These are phyloP conservation scores for Pseudopediastrum boryanum DNA, from an alignment of 139 green algal species.

Conservation along the genomic window DNA sequence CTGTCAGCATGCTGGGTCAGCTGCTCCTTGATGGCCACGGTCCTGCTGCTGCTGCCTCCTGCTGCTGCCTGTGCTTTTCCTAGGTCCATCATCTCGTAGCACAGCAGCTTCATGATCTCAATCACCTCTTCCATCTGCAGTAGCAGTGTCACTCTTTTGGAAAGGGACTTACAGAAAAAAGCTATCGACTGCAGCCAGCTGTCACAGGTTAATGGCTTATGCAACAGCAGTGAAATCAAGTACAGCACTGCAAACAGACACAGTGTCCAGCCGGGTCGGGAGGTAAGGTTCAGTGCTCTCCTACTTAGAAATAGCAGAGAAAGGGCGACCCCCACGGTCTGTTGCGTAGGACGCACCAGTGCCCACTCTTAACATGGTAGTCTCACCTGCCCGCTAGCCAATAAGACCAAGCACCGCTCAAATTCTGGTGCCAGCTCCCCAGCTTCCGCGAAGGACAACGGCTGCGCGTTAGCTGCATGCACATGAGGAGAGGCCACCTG, in stretches of 20 bases:
- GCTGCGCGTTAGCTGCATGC: conserved; percentile 1
- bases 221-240: no score
- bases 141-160: no score
- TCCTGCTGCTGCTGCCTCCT: not conserved
- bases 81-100: conserved; percentile 73
- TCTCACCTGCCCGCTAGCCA: conserved; percentile 9
- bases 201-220: no score
- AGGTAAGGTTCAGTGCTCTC: no score
- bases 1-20: conserved; percentile 41
- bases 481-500: not conserved
- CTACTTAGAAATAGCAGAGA: no score
- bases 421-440: conserved; percentile 29
- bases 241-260: no score
- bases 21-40: conserved; percentile 27
- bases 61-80: conserved; percentile 14
- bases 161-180: no score
- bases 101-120: conserved; percentile 87
- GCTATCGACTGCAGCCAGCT: no score
- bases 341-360: no score
- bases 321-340: no score
- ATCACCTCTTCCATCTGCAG: conserved; percentile 53
- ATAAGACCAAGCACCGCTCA: conserved; percentile 17
- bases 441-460: conserved; percentile 13
- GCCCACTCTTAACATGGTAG: no score
- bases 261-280: no score